Percentiles rank a stretch among this genome's conserved stretches.
phyloP scores from a whole-genome alignment of 208 protist genomes.

The Trypanosoma mega region DNA sequence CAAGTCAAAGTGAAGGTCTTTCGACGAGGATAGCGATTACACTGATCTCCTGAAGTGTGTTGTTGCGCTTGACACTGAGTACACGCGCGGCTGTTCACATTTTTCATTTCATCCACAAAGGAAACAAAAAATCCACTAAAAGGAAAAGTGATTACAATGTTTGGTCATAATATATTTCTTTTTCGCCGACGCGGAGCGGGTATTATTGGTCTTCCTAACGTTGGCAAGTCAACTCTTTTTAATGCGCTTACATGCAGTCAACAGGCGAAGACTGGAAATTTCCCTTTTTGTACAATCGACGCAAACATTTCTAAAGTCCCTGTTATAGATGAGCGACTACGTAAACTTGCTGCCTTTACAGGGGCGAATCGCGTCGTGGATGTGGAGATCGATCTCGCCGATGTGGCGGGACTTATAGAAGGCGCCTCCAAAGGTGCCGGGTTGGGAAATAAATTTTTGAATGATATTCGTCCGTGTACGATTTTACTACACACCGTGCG shows the following conservation, averaged over 20 bases:
- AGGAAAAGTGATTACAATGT: conserved; percentile 28
- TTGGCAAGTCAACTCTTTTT: conserved; percentile 93
- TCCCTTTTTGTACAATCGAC: conserved; percentile 93
- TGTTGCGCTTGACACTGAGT: too few species aligned
- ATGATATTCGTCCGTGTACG: conserved; percentile 78
- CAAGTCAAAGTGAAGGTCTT: too few species aligned
- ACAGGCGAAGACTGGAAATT: conserved; percentile 91
- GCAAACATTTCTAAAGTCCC: conserved; percentile 80
- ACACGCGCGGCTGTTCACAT: too few species aligned
- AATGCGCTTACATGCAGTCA: conserved; percentile 91
- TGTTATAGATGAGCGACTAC: conserved; percentile 77
- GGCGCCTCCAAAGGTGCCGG: conserved; percentile 84
- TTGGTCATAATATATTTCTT: conserved; percentile 13
- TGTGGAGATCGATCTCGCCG: conserved; percentile 81
- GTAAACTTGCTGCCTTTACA: conserved; percentile 66
- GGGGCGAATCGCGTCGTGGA: conserved; percentile 63
- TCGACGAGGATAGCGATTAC: too few species aligned
- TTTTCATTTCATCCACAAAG: too few species aligned
- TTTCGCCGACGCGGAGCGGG: conserved; percentile 65
- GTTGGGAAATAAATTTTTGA: conserved; percentile 87
- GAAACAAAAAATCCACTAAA: too few species aligned
- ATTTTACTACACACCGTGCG: conserved; percentile 87
- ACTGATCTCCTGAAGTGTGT: too few species aligned
- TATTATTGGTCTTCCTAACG: conserved; percentile 90
- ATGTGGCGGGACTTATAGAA: conserved; percentile 89